These are phyloP conservation scores for Hirschfeldia incana DNA, from an alignment of 345 rosid species.

Conservation along the genomic window DNA sequence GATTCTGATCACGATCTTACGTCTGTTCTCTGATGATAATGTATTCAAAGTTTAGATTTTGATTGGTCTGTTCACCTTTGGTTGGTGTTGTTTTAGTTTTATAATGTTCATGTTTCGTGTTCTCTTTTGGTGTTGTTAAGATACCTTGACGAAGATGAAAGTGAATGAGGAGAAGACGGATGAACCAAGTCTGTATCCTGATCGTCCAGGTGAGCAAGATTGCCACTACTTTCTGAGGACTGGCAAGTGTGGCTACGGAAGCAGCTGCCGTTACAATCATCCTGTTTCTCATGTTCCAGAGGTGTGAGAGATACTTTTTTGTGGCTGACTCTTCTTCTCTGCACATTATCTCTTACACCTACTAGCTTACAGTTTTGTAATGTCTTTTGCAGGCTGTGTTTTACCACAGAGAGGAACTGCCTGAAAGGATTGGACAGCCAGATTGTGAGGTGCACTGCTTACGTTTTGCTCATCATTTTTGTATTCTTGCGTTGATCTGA, in stretches of 20 bases:
- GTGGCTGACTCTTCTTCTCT: neutral
- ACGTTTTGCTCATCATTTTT: neutral
- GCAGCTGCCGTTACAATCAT: conserved; percentile 49
- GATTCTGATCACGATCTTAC: conserved; percentile 19
- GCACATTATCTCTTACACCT: neutral
- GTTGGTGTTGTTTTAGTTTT: neutral
- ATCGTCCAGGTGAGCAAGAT: conserved; percentile 78
- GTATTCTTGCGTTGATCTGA: neutral
- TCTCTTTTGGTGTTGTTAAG: conserved; percentile 34
- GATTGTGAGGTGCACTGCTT: conserved; percentile 67
- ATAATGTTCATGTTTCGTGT: conserved; percentile 9
- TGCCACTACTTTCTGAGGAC: conserved; percentile 65
- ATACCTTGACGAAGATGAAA: conserved; percentile 55
- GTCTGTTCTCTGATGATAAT: conserved; percentile 13
- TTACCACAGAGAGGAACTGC: conserved; percentile 60
- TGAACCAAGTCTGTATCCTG: conserved; percentile 56
- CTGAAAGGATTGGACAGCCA: conserved; percentile 70
- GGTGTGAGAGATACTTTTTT: neutral
- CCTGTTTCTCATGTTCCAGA: neutral
- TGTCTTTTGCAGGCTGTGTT: conserved; percentile 42
- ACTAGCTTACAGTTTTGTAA: conserved; percentile 15
- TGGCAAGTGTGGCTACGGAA: conserved; percentile 75
- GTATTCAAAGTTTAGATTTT: conserved; percentile 13
- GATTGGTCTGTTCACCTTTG: conserved; percentile 16
- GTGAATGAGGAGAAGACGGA: conserved; percentile 51